Evolutionary conservation across 2,329 filamentous ascomycete species (phyloP), one percentile per base, ranked within the genome.

Genomic region (Phyllosticta citrichinensis): DNA sequence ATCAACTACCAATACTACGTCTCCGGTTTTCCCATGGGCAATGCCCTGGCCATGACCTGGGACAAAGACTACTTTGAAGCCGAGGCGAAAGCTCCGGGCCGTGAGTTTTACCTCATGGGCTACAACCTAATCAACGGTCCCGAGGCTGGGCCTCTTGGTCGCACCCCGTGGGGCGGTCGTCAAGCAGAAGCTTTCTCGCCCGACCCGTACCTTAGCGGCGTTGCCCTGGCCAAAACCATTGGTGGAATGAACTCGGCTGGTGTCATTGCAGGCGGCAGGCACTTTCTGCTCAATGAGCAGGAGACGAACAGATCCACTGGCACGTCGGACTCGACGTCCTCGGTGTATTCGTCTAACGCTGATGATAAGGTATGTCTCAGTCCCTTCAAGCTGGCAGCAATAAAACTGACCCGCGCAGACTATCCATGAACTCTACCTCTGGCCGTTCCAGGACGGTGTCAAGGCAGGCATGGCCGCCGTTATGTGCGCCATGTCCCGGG

Each of bases 401-500:
- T 2, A 4, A 17, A 12, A 40, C 33, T 40, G 33, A 40, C 33
- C 4, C 5, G 2, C 14, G 11, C 1, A 40, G 59, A 61, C 59
- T 8, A 53, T 73, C 27, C 66, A 72, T 52, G 70, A 72, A 57
- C 61, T 69, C 5, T 72, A 73, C 55, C 61, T 68, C 5, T 68
- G 68, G 65, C 71, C 71, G 2, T 71, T 70, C 58, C 63, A 64
- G 10, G 65, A 72, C 57, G 68, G 68, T 0, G 63, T 73, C 56
- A 63, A 65, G 33, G 69, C 68, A 47, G 71, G 71, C 1, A 63
- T 66, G 5, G 65, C 63, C 14, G 63, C 64, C 10, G 63, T 73
- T 24, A 73, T 73, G 71, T 71, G 70, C 56, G 66, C 67, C 4
- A 70, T 72, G 56, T 77, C 66, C 63, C 69, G 74, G 33, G 66